A percentile compares a stretch with the other conserved stretches of the same genome.
Conservation (phyloP, 208 protist genomes). For the Tritrichomonas foetus region DNA sequence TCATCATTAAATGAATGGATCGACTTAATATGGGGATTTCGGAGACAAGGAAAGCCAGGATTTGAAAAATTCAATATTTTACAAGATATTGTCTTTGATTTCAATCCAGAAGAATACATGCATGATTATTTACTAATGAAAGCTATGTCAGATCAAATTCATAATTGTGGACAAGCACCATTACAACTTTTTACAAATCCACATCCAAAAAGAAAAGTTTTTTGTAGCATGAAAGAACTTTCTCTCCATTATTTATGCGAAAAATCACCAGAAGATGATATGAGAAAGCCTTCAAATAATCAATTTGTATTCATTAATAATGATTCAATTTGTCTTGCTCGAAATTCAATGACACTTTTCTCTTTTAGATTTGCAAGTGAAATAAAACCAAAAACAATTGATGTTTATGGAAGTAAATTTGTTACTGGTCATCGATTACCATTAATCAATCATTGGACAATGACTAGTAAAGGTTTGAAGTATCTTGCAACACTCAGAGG, state of each 20-base stretch:
- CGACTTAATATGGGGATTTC: conserved; percentile 39
- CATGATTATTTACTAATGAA: not conserved
- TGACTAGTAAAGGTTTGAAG: not conserved
- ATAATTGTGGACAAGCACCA: conserved; percentile 36
- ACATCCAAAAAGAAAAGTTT: not conserved
- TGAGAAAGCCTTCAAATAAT: not conserved
- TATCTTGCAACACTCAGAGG: not conserved
- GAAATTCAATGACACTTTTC: too few species aligned
- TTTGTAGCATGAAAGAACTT: too few species aligned
- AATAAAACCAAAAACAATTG: not conserved
- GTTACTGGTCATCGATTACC: not conserved
- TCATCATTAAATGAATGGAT: conserved; percentile 34
- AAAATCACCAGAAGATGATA: not conserved
- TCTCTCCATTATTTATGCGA: too few species aligned
- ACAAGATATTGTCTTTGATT: not conserved
- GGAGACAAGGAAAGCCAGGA: not conserved
- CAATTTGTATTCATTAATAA: not conserved
- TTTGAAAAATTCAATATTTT: not conserved
- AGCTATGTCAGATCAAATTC: not conserved
- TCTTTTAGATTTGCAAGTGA: not conserved
- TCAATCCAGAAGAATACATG: not conserved
- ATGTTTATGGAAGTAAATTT: not conserved
- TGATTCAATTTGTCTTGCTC: too few species aligned
- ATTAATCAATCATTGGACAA: not conserved
- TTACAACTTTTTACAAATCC: not conserved